Evolutionary conservation across 495 filamentous ascomycete species (phyloP).

Genomic region (Xylaria scruposa): DNA sequence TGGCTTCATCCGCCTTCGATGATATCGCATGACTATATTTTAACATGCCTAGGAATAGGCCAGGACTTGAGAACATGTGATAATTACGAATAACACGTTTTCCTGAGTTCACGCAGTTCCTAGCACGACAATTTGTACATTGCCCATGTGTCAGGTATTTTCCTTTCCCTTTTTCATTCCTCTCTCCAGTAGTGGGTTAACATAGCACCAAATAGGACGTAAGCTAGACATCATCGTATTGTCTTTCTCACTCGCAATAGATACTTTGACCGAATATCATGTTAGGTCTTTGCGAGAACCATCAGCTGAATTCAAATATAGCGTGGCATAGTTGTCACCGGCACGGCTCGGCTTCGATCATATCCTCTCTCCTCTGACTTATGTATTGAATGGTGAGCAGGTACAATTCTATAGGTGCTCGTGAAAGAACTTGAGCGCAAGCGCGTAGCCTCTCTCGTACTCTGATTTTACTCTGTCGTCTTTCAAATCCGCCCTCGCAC

Average conservation of each 20-base stretch:
- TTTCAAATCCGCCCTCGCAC: slow-evolving; percentile 62
- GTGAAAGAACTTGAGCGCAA: slow-evolving; percentile 64
- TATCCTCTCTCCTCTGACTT: neutral
- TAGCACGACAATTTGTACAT: neutral
- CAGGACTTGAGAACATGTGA: neutral
- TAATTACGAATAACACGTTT: neutral
- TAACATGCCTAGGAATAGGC: neutral
- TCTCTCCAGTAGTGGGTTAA: neutral
- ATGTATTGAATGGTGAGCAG: neutral
- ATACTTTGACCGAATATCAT: neutral
- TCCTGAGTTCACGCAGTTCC: neutral
- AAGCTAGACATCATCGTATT: neutral
- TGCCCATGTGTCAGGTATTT: neutral
- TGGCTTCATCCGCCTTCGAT: neutral
- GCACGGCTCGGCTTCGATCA: neutral
- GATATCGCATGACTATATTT: neutral
- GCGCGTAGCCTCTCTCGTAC: slow-evolving; percentile 69
- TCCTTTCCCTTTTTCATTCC: too few species aligned
- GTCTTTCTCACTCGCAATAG: neutral
- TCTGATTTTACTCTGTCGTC: slow-evolving; percentile 61
- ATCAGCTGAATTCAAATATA: neutral
- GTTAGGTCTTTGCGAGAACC: neutral
- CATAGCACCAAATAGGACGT: neutral
- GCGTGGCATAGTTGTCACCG: neutral
- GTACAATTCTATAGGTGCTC: slow-evolving; percentile 57